These are phyloP conservation scores for Plasmodium knowlesi DNA, from an alignment of 169 alveolate species.

Conservation along the genomic window DNA sequence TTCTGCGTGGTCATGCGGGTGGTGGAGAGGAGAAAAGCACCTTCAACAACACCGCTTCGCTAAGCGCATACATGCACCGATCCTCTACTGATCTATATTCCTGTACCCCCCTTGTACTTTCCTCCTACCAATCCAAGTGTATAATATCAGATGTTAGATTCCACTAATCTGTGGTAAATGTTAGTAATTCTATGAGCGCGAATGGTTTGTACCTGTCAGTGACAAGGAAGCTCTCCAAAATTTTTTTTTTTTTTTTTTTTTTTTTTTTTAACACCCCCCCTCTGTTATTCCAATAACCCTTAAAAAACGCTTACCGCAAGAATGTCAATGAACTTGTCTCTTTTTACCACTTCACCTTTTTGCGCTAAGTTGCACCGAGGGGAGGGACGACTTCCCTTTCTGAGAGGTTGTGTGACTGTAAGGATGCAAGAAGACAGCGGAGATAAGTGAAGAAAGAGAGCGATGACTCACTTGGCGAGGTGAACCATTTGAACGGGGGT, in stretches of 20 bases:
- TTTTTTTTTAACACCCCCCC: no score
- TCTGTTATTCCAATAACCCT: no score
- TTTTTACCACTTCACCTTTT: not conserved
- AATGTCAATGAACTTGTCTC: not conserved
- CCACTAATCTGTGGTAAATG: not conserved
- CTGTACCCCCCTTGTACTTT: not conserved
- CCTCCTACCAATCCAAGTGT: not conserved
- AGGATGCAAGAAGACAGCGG: not conserved
- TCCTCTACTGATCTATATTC: not conserved
- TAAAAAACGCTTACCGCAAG: no score
- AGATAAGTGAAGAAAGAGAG: not conserved
- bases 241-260: no score
- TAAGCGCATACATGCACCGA: not conserved
- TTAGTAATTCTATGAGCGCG: not conserved
- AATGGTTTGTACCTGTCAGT: not conserved
- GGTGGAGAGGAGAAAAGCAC: not conserved
- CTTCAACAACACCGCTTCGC: not conserved
- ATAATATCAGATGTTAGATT: not conserved
- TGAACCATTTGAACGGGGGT: not conserved
- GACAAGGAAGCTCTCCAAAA: not conserved
- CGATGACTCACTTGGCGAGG: not conserved
- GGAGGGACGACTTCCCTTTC: not conserved
- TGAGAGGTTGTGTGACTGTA: not conserved
- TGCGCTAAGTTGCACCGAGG: not conserved
- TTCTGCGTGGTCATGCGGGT: not conserved